Conservation (phyloP, 805 yeast genomes). For the Pichia paraexigua region DNA sequence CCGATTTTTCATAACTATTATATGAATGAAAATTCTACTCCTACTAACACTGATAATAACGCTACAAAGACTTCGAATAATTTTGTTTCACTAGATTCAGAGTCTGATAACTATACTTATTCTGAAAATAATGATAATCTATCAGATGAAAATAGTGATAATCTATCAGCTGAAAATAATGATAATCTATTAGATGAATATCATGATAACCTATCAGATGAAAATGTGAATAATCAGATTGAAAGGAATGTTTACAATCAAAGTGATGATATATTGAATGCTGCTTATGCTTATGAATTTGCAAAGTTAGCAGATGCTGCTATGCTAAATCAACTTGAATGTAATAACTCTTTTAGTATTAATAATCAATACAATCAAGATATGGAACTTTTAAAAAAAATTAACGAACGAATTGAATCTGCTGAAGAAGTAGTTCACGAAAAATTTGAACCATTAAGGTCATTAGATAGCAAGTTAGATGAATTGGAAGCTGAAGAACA, state of each 20-base stretch:
- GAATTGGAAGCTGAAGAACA: slow-evolving; percentile 6
- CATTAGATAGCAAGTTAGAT: slow-evolving; percentile 3
- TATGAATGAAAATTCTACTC: not conserved
- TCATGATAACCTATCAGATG: slow-evolving; percentile 2
- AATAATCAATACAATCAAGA: not conserved
- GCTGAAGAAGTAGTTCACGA: slow-evolving; percentile 3
- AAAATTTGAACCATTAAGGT: too few species aligned
- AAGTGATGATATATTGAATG: not conserved
- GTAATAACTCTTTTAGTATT: not conserved
- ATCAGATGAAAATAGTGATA: slow-evolving; percentile 6
- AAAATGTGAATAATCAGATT: not conserved
- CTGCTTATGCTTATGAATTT: not conserved
- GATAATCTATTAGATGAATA: slow-evolving; percentile 5
- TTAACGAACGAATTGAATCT: not conserved
- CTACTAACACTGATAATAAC: not conserved
- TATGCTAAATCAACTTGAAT: not conserved
- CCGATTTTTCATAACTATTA: slow-evolving; percentile 3
- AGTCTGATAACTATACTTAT: slow-evolving; percentile 2
- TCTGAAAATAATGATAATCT: slow-evolving; percentile 8
- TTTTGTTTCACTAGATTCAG: slow-evolving; percentile 4
- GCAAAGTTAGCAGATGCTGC: slow-evolving; percentile 5
- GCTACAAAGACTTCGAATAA: not conserved
- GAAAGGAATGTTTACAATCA: not conserved
- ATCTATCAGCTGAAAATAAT: slow-evolving; percentile 1
- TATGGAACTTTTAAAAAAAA: not conserved